Evolutionary conservation across 1,284 basidiomycete species (phyloP), one percentile per base, ranked within the genome.

Genomic region (Meripilus lineatus): DNA sequence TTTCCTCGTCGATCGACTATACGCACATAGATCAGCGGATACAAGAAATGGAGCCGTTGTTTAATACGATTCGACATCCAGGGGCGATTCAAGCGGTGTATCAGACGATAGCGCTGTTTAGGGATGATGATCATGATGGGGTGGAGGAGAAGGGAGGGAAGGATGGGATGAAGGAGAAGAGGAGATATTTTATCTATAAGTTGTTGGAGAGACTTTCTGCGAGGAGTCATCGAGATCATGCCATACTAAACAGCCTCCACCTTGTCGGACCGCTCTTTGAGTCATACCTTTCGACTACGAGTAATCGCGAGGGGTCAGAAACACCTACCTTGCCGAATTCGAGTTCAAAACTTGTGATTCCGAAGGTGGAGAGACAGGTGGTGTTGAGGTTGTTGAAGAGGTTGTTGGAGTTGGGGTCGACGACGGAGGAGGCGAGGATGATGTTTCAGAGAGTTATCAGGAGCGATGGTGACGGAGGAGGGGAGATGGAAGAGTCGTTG

Each of bases 321-420:
- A 11, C 17, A 20, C n/a, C 40, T 6, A 26, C 40, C 11, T 17
- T 41, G 21, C n/a, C n/a, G n/a, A n/a, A n/a, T n/a, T n/a, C n/a
- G n/a, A n/a, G n/a, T n/a, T n/a, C n/a, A n/a, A n/a, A n/a, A n/a
- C n/a, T 46, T 67, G 1, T n/a, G n/a, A n/a, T n/a, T n/a, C 65
- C 73, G 25, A 71, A 69, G 39, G 55, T 52, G 43, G 79, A 84
- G 56, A 71, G 75, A 21, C 68, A 73, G 32, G 57, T 78, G 2
- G 61, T 82, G 25, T 74, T 76, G 54, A 84, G 79, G 57, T 64
- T 89, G 0, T 58, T 87, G 21, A 70, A 77, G 40, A 69, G 75
- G 11, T 58, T 89, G 20, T 62, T 88, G 17, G 86, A 89, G 48
- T 77, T 89, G 65, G 84, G 87, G 1, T 73, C 79, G 0, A 77